A percentile compares a stretch with the other conserved stretches of the same genome.
Evolutionary conservation across 2,329 filamentous ascomycete species (phyloP).

Genomic region (Penicillium decumbens): DNA sequence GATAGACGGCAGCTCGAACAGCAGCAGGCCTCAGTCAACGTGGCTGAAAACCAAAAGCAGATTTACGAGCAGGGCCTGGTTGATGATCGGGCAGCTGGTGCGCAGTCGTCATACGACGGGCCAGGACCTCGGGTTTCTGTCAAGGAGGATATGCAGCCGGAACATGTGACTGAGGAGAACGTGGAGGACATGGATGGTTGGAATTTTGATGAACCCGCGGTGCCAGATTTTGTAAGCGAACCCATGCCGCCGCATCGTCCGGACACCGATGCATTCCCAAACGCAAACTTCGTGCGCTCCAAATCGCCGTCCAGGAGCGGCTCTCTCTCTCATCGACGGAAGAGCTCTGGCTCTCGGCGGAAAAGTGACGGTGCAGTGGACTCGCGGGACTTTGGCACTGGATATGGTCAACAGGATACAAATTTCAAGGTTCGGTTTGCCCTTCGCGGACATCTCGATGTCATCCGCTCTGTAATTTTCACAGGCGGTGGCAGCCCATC

Average conservation of each 20-base stretch:
- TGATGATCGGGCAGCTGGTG: slow-evolving; percentile 56
- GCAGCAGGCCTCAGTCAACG: slow-evolving; percentile 50
- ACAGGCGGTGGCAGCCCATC: slow-evolving; percentile 92
- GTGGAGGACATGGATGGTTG: slow-evolving; percentile 67
- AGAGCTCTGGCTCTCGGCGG: slow-evolving; percentile 70
- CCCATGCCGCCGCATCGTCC: slow-evolving; percentile 59
- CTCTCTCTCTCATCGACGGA: slow-evolving; percentile 67
- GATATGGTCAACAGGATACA: slow-evolving; percentile 53
- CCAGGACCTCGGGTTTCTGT: slow-evolving; percentile 51
- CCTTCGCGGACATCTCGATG: slow-evolving; percentile 85
- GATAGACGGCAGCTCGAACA: slow-evolving; percentile 40
- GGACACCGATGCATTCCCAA: slow-evolving; percentile 83
- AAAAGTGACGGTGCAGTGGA: slow-evolving; percentile 62
- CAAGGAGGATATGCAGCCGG: slow-evolving; percentile 43
- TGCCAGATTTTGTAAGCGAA: slow-evolving; percentile 45
- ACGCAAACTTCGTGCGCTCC: slow-evolving; percentile 67
- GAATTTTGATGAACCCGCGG: slow-evolving; percentile 82
- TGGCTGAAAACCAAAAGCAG: slow-evolving; percentile 50
- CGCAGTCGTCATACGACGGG: slow-evolving; percentile 56
- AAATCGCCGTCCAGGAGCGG: slow-evolving; percentile 71
- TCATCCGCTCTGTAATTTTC: slow-evolving; percentile 91
- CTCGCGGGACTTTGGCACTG: slow-evolving; percentile 44
- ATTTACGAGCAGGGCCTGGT: slow-evolving; percentile 38
- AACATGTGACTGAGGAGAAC: slow-evolving; percentile 45
- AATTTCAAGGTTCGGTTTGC: slow-evolving; percentile 93